phyloP scores from a whole-genome alignment of 768 basidiomycete genomes.

The Macrolepiota fuliginosa region DNA sequence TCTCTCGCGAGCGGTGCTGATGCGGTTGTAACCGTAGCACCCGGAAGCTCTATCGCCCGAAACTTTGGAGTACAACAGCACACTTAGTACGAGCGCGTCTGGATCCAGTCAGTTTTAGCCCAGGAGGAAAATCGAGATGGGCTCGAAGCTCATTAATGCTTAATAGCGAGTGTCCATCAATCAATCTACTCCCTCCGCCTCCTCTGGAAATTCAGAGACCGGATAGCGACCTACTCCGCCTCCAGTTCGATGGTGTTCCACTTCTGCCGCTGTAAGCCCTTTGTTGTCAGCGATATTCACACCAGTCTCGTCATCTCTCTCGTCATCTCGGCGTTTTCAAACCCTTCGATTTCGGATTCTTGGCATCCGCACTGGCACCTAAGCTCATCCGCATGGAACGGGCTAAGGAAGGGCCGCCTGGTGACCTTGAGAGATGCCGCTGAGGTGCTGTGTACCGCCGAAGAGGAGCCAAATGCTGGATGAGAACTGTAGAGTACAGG shows the following conservation, averaged over 20 bases:
- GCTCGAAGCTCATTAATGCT: background rate
- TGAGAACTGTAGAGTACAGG: too few relatives aligned
- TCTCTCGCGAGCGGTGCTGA: background rate
- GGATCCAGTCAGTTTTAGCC: background rate
- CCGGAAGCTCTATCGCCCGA: background rate
- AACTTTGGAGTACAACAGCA: background rate
- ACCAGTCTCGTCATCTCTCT: background rate
- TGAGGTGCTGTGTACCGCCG: background rate
- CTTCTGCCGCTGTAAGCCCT: background rate
- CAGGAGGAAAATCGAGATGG: background rate
- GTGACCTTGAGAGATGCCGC: background rate
- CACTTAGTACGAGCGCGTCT: background rate
- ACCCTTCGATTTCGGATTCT: background rate
- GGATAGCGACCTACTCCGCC: background rate
- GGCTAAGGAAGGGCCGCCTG: background rate
- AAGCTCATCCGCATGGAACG: background rate
- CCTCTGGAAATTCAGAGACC: background rate
- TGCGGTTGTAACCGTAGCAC: background rate
- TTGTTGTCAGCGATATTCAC: background rate
- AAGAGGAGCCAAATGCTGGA: too few relatives aligned
- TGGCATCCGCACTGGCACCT: background rate
- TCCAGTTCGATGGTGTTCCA: background rate
- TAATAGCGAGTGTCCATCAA: background rate
- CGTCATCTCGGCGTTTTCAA: background rate
- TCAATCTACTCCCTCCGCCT: background rate